These are phyloP conservation scores for Saccharum hybrid DNA, from an alignment of 202 grass and related monocot genomes.

Conservation along the genomic window DNA sequence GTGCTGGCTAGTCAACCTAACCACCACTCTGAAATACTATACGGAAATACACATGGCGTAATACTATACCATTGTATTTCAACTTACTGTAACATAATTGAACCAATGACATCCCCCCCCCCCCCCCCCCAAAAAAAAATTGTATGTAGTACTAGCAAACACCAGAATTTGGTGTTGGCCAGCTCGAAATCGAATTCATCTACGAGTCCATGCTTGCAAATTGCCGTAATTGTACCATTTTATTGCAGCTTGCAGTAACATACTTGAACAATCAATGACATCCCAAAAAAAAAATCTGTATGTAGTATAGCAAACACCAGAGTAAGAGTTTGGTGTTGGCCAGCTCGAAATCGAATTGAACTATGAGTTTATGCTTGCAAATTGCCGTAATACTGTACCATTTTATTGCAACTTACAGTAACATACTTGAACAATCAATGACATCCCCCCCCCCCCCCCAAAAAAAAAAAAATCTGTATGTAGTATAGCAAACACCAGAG, in stretches of 20 bases:
- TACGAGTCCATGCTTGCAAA: not conserved
- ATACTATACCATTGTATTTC: slow-evolving; percentile 3
- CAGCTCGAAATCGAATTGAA: not conserved
- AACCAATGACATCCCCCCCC: not conserved
- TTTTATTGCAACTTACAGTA: not conserved
- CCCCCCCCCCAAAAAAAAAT: not conserved
- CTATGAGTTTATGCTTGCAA: not conserved
- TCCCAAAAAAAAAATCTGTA: not conserved
- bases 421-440: not conserved
- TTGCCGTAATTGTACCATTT: not conserved
- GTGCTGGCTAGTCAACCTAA: not conserved
- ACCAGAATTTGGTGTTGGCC: not conserved
- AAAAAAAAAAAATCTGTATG: not conserved
- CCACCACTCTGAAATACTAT: not conserved
- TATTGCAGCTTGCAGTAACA: not conserved
- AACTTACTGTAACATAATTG: not conserved
- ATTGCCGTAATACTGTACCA: no score
- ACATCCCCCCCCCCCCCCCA: no score
- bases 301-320: not conserved
- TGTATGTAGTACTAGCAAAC: not conserved
- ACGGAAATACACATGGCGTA: not conserved
- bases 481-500: not conserved
- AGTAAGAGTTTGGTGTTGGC: not conserved
- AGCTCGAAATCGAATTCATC: not conserved
- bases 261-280: slow-evolving; percentile 12